Conservation (phyloP, 2,329 filamentous ascomycete species). For the Lasiodiplodia sp. region DNA sequence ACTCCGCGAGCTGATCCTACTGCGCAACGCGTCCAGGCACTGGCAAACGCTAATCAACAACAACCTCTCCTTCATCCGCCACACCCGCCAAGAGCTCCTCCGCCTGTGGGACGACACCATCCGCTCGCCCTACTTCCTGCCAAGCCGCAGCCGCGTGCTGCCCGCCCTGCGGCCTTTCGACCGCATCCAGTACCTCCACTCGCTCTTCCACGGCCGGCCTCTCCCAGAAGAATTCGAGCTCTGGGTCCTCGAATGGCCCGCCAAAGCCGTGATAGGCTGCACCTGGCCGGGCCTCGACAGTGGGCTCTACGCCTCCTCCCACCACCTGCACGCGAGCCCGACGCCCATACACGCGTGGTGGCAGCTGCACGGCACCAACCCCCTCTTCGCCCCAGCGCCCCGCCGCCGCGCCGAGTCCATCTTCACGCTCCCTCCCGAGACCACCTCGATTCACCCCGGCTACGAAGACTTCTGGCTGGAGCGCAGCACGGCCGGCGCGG, state of each 20-base stretch:
- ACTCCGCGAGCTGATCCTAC: neutral
- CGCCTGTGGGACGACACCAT: neutral
- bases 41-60: neutral
- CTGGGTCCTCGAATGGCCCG: neutral
- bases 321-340: too few species aligned
- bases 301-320: too few species aligned
- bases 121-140: neutral
- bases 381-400: too few species aligned
- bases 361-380: too few species aligned
- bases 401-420: too few species aligned
- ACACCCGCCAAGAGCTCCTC: neutral
- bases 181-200: neutral
- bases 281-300: neutral
- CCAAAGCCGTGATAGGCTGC: neutral
- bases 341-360: too few species aligned
- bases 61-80: neutral
- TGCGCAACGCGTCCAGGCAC: neutral
- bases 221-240: neutral
- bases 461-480: too few species aligned
- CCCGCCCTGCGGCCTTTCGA: neutral
- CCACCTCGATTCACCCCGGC: too few species aligned
- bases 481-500: too few species aligned
- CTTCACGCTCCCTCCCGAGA: too few species aligned
- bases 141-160: too few species aligned
- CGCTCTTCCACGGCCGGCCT: neutral